Percentiles rank a stretch among this genome's conserved stretches.
These are phyloP conservation scores for Eimeria falciformis DNA, from an alignment of 169 alveolate genomes.

Conservation along the genomic window DNA sequence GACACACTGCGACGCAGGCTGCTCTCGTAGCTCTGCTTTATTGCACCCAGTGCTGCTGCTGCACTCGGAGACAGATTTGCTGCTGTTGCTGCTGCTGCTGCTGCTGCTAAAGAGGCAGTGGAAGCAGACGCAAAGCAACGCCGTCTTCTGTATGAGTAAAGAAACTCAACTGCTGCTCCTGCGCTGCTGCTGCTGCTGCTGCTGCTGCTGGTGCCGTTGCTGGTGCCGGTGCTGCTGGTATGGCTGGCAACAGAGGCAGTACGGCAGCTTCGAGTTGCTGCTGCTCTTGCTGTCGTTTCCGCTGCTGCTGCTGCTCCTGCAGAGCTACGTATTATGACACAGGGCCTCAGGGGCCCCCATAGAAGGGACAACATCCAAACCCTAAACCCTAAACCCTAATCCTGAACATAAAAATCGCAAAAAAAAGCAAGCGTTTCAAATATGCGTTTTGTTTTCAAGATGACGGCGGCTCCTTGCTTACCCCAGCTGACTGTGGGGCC, in stretches of 20 bases:
- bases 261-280: background rate
- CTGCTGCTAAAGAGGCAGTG: background rate
- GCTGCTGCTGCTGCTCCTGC: background rate
- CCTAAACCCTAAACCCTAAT: constrained; percentile 26
- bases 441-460: too few relatives aligned
- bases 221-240: background rate
- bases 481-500: background rate
- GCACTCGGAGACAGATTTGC: constrained; percentile 20
- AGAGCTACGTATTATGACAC: background rate
- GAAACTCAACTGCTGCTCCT: too few relatives aligned
- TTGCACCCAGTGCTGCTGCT: constrained; percentile 42
- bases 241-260: background rate
- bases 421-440: background rate
- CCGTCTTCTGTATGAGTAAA: too few relatives aligned
- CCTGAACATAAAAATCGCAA: background rate
- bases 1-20: constrained; percentile 9
- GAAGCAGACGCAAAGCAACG: background rate
- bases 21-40: constrained; percentile 18
- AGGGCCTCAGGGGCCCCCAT: background rate
- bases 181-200: background rate
- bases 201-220: background rate
- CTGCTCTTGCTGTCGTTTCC: background rate
- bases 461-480: too few relatives aligned
- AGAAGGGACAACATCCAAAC: background rate
- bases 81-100: background rate